Evolutionary conservation across 2,329 filamentous ascomycete genomes (phyloP).

Genomic region (Alternaria dauci): DNA sequence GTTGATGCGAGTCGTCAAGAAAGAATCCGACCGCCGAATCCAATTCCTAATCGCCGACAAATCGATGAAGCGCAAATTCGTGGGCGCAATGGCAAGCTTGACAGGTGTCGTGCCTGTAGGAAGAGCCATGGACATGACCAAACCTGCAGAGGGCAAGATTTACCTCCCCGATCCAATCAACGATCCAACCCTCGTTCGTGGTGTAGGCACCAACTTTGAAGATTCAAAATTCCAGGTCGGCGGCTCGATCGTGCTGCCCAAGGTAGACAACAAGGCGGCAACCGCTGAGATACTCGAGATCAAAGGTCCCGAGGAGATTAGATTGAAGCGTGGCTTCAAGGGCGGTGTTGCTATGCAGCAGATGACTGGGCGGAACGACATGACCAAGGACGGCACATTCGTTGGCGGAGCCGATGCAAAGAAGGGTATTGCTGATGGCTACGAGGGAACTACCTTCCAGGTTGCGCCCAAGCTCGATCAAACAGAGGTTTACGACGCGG

Average conservation of each 20-base stretch:
- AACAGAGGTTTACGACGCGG: constrained; percentile 89
- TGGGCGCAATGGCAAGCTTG: constrained; percentile 84
- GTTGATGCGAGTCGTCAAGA: constrained; percentile 87
- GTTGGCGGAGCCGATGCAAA: constrained; percentile 62
- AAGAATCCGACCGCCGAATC: constrained; percentile 86
- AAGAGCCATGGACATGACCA: constrained; percentile 87
- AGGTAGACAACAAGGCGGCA: constrained; percentile 79
- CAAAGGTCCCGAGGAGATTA: constrained; percentile 78
- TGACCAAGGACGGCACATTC: constrained; percentile 72
- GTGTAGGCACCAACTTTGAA: constrained; percentile 84
- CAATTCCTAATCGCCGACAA: constrained; percentile 95
- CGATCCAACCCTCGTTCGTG: constrained; percentile 81
- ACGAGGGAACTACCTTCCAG: constrained; percentile 82
- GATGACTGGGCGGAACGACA: constrained; percentile 80
- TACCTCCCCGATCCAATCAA: constrained; percentile 89
- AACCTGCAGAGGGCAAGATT: constrained; percentile 77
- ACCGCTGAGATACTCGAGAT: constrained; percentile 87
- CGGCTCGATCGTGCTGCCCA: constrained; percentile 86
- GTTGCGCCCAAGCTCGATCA: constrained; percentile 93
- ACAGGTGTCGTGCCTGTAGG: constrained; percentile 94
- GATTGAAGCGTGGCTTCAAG: constrained; percentile 88
- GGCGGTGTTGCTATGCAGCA: constrained; percentile 77
- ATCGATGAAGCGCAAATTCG: constrained; percentile 87
- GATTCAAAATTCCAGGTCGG: constrained; percentile 61
- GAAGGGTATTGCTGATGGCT: constrained; percentile 64